Evolutionary conservation across 1,284 basidiomycete species (phyloP), one percentile per base, ranked within the genome.

Genomic region (Tylopilus sp.): DNA sequence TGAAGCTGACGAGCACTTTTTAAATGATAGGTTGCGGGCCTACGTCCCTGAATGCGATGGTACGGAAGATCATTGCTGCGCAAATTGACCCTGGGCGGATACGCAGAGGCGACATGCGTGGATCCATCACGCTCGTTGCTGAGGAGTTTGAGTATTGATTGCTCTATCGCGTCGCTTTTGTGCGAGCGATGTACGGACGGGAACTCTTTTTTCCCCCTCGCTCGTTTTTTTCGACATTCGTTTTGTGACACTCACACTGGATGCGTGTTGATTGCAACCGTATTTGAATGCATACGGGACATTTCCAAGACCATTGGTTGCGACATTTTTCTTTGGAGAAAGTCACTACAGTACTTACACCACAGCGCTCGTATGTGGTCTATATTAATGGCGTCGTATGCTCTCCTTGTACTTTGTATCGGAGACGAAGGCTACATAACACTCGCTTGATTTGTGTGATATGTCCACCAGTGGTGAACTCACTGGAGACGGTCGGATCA

Each of bases 61-160:
- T 91, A 20, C 75, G 88, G 41, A 85, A 87, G 64, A 71, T 79
- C 39, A 77, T 89, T 21, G 77, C 84, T 2, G 70, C 75, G 38
- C 78, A 83, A 57, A 84, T 89, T 46, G 73, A 80, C 58, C 80
- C 82, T 7, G 59, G 58, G 20, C 75, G 77, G 47, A 75, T 85
- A 49, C 64, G 76, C 53, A 65, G 68, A 34, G 87, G 87, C 3
- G 84, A 89, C 62, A 70, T 74, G 65, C 74, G 79, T 36, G 84
- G 85, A 8, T 74, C 72, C 21, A 78, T 88, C 51, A 70, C 77
- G 29, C 73, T 87, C 47, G 75, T 83, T 37, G 79, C 81, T 4
- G 85, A 88, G 62, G 83, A 88, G 58, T 87, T 85, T 60, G 80
- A 81, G 57, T 81, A 77, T 56, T 82, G 59, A 61, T 24, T 2